Evolutionary conservation across 495 filamentous ascomycete species (phyloP).

Genomic region (Tetracladium setigerum): DNA sequence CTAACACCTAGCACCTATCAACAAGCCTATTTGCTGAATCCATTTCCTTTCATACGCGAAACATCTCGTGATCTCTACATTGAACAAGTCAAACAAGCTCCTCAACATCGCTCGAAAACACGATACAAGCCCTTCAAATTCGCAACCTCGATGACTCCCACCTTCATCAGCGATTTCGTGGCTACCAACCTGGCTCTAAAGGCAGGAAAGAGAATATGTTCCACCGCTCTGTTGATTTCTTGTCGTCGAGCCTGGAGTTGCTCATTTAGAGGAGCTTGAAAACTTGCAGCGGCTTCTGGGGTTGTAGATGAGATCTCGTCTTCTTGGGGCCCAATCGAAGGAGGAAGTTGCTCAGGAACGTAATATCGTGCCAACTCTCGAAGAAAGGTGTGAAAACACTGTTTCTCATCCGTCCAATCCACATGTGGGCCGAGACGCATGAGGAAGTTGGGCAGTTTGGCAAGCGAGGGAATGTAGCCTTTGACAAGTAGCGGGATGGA

Average conservation of each 20-base stretch:
- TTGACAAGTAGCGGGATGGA: conserved; percentile 80
- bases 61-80: too few relatives aligned
- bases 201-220: conserved; percentile 73
- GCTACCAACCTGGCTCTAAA: conserved; percentile 79
- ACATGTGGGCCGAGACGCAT: conserved; percentile 84
- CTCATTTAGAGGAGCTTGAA: conserved; percentile 23
- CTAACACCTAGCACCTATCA: not conserved
- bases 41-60: not conserved
- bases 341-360: conserved; percentile 75
- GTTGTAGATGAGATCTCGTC: conserved; percentile 4
- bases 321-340: conserved; percentile 31
- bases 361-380: conserved; percentile 88
- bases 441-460: conserved; percentile 84
- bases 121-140: conserved; percentile 91
- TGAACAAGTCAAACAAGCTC: not conserved
- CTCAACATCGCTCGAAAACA: conserved; percentile 93
- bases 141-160: conserved; percentile 78
- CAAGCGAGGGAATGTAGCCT: conserved; percentile 77
- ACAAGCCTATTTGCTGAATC: not conserved
- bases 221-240: conserved; percentile 53
- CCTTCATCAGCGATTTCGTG: conserved; percentile 65
- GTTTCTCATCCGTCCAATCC: conserved; percentile 76
- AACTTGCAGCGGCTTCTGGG: conserved; percentile 25
- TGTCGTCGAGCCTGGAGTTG: conserved; percentile 47
- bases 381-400: conserved; percentile 81